Base-by-base conservation (phyloP, 495 filamentous ascomycete genomes). In the Tuber indicum region DNA sequence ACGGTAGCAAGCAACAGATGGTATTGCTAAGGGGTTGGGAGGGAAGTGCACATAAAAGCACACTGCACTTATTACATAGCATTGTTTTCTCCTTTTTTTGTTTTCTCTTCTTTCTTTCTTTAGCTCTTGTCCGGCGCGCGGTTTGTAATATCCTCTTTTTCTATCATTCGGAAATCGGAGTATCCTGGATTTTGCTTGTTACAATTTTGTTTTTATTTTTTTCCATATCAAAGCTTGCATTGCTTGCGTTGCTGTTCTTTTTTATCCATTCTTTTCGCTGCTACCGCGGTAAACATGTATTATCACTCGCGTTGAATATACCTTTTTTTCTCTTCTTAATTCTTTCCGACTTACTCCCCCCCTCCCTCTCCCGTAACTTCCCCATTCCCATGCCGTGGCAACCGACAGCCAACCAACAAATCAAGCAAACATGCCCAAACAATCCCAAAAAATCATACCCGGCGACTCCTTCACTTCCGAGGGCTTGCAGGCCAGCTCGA, bases 141-240 rank as follows among this genome's bases (percentile, higher is more conserved):
- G 69, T 41, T 77, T 77, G 47, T 66, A 62, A 44, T 69, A 32
- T 78, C 44, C 72, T 71, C 77, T 72, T 78, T 66, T 78, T 78
- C 77, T 23, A 42, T 76, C n/a, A 39, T 76, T 74, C 71, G 41
- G 71, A 46, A 43, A 72, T 72, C 23, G 41, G 71, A 72, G 71
- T 46, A 42, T 23, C 71, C 36, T 43, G 21, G 71, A 23, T 72
- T 42, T 43, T 72, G 21, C 21, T 41, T 74, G 17, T 46, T 75
- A 19, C 47, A 42, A 42, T 46, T 75, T 19, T 52, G 14, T 52
- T n/a, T n/a, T 72, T 12, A 39, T 42, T 73, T 72, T 39, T 49
- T 19, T 32, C 42, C 9, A 43, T 43, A n/a, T 52, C n/a, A 36
- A 47, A 73, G 44, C 12, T 26, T 73, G 32, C 49, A 45, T 47